Evolutionary conservation across 176 grass and related monocot genomes (phyloP).

Genomic region (Leersia perrieri): DNA sequence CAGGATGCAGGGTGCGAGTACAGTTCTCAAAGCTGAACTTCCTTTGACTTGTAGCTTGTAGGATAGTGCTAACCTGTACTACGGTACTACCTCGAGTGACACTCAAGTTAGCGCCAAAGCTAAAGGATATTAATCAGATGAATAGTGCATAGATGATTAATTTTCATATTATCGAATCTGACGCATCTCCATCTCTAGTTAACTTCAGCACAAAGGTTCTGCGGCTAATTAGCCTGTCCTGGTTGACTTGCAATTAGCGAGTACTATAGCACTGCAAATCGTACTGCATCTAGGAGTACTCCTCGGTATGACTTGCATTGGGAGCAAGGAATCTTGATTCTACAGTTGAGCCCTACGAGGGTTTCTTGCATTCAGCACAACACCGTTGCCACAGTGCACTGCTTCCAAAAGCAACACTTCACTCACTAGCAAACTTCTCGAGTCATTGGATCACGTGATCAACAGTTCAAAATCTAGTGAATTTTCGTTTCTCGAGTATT

Average conservation of each 20-base stretch:
- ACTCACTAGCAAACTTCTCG: not conserved
- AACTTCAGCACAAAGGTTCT: conserved; percentile 1
- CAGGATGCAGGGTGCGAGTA: not conserved
- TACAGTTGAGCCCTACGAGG: not conserved
- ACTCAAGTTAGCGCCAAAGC: conserved; percentile 4
- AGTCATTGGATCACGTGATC: not conserved
- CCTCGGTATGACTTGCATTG: not conserved
- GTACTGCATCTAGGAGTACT: not conserved
- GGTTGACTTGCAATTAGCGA: not conserved
- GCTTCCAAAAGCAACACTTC: not conserved
- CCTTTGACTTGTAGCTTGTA: not conserved
- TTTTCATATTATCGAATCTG: not conserved
- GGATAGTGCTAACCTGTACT: not conserved
- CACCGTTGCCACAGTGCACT: not conserved
- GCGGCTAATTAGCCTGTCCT: not conserved
- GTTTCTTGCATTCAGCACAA: not conserved
- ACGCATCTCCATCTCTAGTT: not conserved
- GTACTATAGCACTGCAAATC: not conserved
- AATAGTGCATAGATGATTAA: not conserved
- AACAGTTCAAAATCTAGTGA: not conserved
- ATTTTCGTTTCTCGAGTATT: not conserved
- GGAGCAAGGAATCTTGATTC: not conserved
- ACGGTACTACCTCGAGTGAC: not conserved
- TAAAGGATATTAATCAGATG: not conserved
- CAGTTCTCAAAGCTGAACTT: not conserved